phyloP scores from a whole-genome alignment of 2,329 filamentous ascomycete genomes.

The Pseudogymnoascus sp. region DNA sequence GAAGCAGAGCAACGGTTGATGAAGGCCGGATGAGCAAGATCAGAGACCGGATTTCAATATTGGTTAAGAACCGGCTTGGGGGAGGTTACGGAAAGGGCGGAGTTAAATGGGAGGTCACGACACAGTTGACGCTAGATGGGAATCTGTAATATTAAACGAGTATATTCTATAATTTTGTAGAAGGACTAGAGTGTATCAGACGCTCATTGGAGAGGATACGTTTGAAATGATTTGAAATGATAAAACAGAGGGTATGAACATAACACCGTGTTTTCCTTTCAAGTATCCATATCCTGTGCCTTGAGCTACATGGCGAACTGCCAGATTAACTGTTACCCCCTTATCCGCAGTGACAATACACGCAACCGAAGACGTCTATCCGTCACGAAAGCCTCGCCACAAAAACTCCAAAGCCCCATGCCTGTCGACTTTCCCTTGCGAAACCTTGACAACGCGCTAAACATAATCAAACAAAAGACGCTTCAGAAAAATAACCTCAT shows the following conservation, averaged over 20 bases:
- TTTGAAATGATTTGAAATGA: conserved; percentile 8
- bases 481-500: background rate
- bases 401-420: background rate
- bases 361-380: background rate
- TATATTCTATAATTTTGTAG: conserved; percentile 1
- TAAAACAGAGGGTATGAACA: conserved; percentile 6
- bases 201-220: background rate
- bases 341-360: background rate
- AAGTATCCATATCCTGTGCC: background rate
- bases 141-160: conserved; percentile 5
- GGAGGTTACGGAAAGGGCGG: conserved; percentile 78
- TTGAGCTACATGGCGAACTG: background rate
- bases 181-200: background rate
- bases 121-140: conserved; percentile 51
- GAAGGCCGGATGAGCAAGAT: conserved; percentile 65
- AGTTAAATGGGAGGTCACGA: conserved; percentile 85
- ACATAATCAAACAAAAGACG: conserved; percentile 8
- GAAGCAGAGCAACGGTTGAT: conserved; percentile 50
- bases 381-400: background rate
- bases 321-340: background rate
- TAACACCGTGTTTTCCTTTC: background rate
- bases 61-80: conserved; percentile 78
- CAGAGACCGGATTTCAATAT: conserved; percentile 63
- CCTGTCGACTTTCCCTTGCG: background rate
- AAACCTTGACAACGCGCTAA: background rate